These are phyloP conservation scores for Pyrenophora graminea DNA, from an alignment of 2,329 filamentous ascomycete species.

Conservation along the genomic window DNA sequence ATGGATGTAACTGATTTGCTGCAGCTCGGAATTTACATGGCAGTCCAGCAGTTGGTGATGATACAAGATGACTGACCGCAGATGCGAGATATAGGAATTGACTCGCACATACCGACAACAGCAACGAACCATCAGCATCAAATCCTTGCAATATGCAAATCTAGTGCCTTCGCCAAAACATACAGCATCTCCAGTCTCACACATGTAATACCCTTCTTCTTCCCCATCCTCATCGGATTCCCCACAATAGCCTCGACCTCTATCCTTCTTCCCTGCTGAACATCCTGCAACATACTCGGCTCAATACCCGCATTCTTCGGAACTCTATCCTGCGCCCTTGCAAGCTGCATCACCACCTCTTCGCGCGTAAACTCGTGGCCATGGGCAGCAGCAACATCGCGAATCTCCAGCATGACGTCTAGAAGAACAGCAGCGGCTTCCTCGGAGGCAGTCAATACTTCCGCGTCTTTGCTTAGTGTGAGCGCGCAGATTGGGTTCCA, in stretches of 20 bases:
- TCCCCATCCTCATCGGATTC: constrained; percentile 51
- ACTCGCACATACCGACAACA: not conserved
- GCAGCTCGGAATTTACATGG: not conserved
- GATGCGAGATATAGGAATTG: not conserved
- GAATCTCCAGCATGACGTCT: constrained; percentile 54
- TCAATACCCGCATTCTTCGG: constrained; percentile 48
- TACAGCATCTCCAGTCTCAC: constrained; percentile 53
- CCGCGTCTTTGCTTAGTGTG: constrained; percentile 57
- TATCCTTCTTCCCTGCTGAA: constrained; percentile 47
- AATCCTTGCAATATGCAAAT: constrained; percentile 37
- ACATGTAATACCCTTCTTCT: constrained; percentile 46
- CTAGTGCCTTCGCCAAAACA: constrained; percentile 50
- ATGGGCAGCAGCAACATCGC: constrained; percentile 46
- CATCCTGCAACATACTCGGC: constrained; percentile 58
- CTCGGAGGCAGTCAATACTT: constrained; percentile 53
- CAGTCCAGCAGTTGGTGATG: too few relatives aligned
- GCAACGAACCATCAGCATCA: not conserved
- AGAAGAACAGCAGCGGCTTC: constrained; percentile 45
- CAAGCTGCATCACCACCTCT: constrained; percentile 46
- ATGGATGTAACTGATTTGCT: not conserved
- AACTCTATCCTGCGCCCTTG: constrained; percentile 44
- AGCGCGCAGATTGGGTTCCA: constrained; percentile 66
- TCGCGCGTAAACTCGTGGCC: constrained; percentile 48
- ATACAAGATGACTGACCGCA: too few relatives aligned
- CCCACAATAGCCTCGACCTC: constrained; percentile 59